Evolutionary conservation across 352 stramenopile species (phyloP).

Genomic region (Globisporangium spinosum): DNA sequence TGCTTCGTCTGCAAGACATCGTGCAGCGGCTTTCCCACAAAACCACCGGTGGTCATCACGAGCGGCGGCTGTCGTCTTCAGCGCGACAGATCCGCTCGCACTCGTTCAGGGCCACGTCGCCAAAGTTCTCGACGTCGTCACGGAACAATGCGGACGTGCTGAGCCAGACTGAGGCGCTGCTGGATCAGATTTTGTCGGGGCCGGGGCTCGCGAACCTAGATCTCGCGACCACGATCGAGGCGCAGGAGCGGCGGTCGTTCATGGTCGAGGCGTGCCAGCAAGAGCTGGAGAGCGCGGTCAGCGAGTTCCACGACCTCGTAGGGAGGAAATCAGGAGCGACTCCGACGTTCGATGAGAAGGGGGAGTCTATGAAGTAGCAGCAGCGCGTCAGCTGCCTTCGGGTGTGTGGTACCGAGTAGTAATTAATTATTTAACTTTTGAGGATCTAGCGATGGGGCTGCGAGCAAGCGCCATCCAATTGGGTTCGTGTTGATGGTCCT

Average conservation of each 20-base stretch:
- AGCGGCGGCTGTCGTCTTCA: constrained; percentile 2
- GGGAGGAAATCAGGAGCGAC: neutral
- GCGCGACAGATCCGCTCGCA: neutral
- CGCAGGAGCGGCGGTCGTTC: constrained; percentile 42
- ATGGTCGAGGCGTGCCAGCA: constrained; percentile 65
- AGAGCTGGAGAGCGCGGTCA: constrained; percentile 49
- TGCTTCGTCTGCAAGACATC: constrained; percentile 35
- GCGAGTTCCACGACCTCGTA: constrained; percentile 57
- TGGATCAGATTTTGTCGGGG: constrained; percentile 45
- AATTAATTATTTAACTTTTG: constrained; percentile 17
- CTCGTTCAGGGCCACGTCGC: constrained; percentile 10
- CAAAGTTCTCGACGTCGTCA: constrained; percentile 23
- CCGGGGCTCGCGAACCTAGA: constrained; percentile 30
- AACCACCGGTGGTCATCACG: constrained; percentile 13
- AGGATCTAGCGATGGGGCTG: neutral
- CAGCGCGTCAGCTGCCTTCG: neutral
- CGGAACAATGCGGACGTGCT: constrained; percentile 51
- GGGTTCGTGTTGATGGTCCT: neutral
- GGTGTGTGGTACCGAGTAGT: neutral
- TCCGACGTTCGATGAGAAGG: neutral
- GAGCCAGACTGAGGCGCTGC: constrained; percentile 47
- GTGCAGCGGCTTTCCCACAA: constrained; percentile 26
- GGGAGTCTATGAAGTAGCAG: neutral
- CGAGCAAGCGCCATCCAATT: neutral
- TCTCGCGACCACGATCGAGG: constrained; percentile 31